These are phyloP conservation scores for Ostreobium quekettii DNA, from an alignment of 139 green algal species.

Conservation along the genomic window DNA sequence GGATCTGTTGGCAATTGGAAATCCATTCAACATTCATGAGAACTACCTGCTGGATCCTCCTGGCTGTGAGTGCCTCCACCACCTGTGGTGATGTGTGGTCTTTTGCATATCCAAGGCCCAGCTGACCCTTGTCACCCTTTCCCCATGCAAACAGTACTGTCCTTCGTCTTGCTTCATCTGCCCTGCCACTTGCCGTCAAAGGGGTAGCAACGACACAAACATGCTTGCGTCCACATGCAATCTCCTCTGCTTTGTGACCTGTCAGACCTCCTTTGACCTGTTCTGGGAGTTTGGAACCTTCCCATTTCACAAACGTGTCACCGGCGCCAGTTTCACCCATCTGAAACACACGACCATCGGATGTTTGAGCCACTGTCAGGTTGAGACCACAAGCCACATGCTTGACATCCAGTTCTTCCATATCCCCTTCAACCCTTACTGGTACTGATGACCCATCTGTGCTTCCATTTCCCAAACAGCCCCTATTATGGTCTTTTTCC, in stretches of 20 bases:
- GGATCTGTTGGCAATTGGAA: too few relatives aligned
- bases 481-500: constrained; percentile 47
- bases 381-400: constrained; percentile 65
- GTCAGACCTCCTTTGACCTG: constrained; percentile 32
- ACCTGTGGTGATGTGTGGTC: constrained; percentile 43
- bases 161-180: background rate
- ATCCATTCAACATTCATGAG: too few relatives aligned
- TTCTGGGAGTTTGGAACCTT: constrained; percentile 20
- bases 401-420: constrained; percentile 30
- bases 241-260: constrained; percentile 22
- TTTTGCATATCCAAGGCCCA: constrained; percentile 38
- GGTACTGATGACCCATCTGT: constrained; percentile 46
- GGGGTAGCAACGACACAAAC: constrained; percentile 6
- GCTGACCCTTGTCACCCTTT: constrained; percentile 54
- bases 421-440: constrained; percentile 25
- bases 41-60: constrained; percentile 8
- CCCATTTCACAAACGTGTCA: constrained; percentile 41
- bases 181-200: background rate
- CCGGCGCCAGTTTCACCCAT: constrained; percentile 65
- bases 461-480: constrained; percentile 64
- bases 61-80: background rate
- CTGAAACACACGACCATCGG: constrained; percentile 59
- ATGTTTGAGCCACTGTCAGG: constrained; percentile 64
- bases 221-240: constrained; percentile 9
- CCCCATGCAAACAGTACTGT: constrained; percentile 61